phyloP scores from a whole-genome alignment of 2,329 filamentous ascomycete species.

The Raffaelea deltoideospora region DNA sequence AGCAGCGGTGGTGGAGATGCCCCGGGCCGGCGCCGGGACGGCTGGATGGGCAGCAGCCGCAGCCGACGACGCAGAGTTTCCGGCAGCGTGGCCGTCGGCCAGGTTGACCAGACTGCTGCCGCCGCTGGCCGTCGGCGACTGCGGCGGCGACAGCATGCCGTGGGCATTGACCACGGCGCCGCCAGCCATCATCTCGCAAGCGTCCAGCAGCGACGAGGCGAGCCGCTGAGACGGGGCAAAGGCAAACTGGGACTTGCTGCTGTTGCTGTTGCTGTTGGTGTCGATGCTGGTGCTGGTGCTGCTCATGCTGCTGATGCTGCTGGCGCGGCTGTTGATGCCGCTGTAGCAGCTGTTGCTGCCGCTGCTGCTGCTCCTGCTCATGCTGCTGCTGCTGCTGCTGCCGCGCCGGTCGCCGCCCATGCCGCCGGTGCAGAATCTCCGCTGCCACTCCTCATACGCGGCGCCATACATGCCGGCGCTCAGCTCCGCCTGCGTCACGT shows the following conservation, averaged over 20 bases:
- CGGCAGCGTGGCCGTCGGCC: not conserved
- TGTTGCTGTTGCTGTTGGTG: not conserved
- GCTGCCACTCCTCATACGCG: too few species aligned
- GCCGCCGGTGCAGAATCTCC: too few species aligned
- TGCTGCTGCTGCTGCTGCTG: not conserved
- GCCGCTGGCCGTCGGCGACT: constrained; percentile 6
- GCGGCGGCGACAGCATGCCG: constrained; percentile 8
- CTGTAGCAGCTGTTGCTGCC: not conserved
- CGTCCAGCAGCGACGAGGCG: too few species aligned
- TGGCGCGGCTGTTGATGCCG: not conserved
- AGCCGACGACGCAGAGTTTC: not conserved
- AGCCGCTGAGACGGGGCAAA: constrained; percentile 4
- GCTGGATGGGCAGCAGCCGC: too few species aligned
- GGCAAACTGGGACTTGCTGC: not conserved
- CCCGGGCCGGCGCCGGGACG: not conserved
- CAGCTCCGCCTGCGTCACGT: too few species aligned
- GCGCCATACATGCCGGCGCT: too few species aligned
- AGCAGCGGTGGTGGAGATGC: too few species aligned
- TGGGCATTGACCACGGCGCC: not conserved
- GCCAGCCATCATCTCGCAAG: too few species aligned
- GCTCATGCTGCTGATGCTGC: not conserved
- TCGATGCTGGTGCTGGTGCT: not conserved
- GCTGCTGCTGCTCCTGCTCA: not conserved
- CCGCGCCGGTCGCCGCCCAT: not conserved
- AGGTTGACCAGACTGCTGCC: not conserved